Conservation (phyloP, 371 early-diverging fungal genomes). For the Mucor mucedo region DNA sequence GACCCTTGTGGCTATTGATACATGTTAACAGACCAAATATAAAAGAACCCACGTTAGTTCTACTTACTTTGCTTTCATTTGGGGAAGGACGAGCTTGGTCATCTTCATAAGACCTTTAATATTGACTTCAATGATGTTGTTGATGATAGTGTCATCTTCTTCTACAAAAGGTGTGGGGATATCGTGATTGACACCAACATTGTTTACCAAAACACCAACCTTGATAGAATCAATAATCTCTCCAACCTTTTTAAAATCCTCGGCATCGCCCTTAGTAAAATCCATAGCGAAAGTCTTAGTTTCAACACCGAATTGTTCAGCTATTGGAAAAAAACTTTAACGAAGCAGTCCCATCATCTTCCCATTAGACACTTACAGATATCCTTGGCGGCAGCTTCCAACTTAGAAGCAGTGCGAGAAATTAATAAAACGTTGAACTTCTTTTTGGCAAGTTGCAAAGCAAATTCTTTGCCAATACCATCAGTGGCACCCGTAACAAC, state of each 20-base stretch:
- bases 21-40: background rate
- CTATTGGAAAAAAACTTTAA: conserved; percentile 13
- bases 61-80: conserved; percentile 65
- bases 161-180: conserved; percentile 84
- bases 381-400: conserved; percentile 79
- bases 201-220: conserved; percentile 88
- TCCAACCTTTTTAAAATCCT: conserved; percentile 73
- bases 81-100: conserved; percentile 83
- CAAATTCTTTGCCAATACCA: conserved; percentile 97
- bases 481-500: conserved; percentile 98
- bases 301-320: conserved; percentile 64
- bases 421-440: conserved; percentile 90
- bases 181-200: conserved; percentile 92
- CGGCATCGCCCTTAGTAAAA: conserved; percentile 69
- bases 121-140: conserved; percentile 89
- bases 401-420: conserved; percentile 86
- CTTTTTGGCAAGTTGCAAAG: conserved; percentile 85
- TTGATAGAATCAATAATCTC: conserved; percentile 59
- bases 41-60: background rate
- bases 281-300: conserved; percentile 83
- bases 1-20: conserved; percentile 69
- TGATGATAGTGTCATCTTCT: conserved; percentile 68
- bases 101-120: conserved; percentile 83
- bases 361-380: conserved; percentile 51
- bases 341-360: background rate